phyloP scores from a whole-genome alignment of 2,329 filamentous ascomycete genomes.

The Aspergillus tubingensis region DNA sequence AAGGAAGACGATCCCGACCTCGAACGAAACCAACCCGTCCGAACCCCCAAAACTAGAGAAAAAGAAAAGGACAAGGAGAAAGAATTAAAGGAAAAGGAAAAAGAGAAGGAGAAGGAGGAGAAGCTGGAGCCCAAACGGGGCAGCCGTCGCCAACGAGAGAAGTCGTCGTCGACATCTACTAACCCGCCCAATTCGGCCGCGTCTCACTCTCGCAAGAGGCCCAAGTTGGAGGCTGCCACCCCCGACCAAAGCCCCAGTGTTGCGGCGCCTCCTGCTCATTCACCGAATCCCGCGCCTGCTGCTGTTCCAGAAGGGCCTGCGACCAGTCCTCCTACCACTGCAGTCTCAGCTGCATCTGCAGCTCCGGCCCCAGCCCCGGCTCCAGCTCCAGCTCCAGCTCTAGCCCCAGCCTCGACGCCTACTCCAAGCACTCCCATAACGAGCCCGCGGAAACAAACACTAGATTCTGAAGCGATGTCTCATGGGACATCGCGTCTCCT shows the following conservation, averaged over 20 bases:
- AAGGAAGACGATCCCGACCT: slow-evolving; percentile 39
- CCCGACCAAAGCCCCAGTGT: slow-evolving; percentile 9
- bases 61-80: slow-evolving; percentile 23
- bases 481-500: slow-evolving; percentile 19
- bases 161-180: slow-evolving; percentile 31
- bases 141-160: slow-evolving; percentile 38
- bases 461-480: slow-evolving; percentile 22
- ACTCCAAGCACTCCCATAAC: slow-evolving; percentile 17
- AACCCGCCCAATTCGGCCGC: slow-evolving; percentile 16
- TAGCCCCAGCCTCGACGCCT: slow-evolving; percentile 19
- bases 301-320: slow-evolving; percentile 11
- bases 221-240: slow-evolving; percentile 41
- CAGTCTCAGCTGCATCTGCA: slow-evolving; percentile 7
- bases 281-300: background rate
- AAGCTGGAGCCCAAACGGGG: slow-evolving; percentile 29
- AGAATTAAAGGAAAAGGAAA: slow-evolving; percentile 29
- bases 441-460: slow-evolving; percentile 7
- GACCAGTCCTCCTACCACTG: slow-evolving; percentile 8
- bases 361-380: slow-evolving; percentile 15
- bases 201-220: slow-evolving; percentile 49
- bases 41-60: slow-evolving; percentile 23
- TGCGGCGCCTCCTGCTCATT: background rate
- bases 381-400: slow-evolving; percentile 15
- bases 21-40: slow-evolving; percentile 30
- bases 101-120: slow-evolving; percentile 25